Evolutionary conservation across 1,284 basidiomycete genomes (phyloP), one percentile per base, ranked within the genome.

Genomic region (Ustilago hordei): DNA sequence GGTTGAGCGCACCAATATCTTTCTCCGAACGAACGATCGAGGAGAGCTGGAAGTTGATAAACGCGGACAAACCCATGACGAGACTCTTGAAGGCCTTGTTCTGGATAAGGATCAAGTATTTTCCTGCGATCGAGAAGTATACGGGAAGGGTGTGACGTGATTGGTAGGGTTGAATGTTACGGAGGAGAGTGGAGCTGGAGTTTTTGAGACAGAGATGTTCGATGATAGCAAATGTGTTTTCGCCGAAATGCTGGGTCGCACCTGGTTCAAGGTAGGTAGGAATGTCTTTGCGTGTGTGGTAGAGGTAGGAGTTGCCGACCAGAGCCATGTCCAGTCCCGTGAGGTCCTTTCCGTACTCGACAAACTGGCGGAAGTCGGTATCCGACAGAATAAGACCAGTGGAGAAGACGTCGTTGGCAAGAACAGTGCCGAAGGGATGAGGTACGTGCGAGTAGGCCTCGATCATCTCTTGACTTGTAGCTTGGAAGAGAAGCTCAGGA

Each of bases 381-480:
- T 83, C 84, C 15, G 64, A 75, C 93, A 97, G 88, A 58, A 99
- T 89, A 64, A 98, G 90, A 0, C 96, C 96, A 0, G 94, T 96
- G 58, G 91, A 91, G 87, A 99, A 99, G 35, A 99, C 90, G 72
- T 99, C 97, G 77, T 94, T 94, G 11, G 96, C 96, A 50, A 95
- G 90, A 65, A 98, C 91, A 0, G 94, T 95, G 1, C 95, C 97
- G 64, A 92, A 93, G 0, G 95, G 96, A 81, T 92, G 92, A 65
- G 95, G 95, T 0, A 94, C 93, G 78, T 92, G 90, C 0, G 92
- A 90, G 84, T 96, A 98, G 0, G 94, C 95, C 69, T 93, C 89
- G 19, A 98, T 93, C 94, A 99, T 97, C 74, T 95, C 91, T 74
- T 93, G 90, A 13, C 93, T 95, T 0, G 94, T 98, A 0, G 96